These are phyloP conservation scores for Starmerella vitae DNA, from an alignment of 805 yeast species.

Conservation along the genomic window DNA sequence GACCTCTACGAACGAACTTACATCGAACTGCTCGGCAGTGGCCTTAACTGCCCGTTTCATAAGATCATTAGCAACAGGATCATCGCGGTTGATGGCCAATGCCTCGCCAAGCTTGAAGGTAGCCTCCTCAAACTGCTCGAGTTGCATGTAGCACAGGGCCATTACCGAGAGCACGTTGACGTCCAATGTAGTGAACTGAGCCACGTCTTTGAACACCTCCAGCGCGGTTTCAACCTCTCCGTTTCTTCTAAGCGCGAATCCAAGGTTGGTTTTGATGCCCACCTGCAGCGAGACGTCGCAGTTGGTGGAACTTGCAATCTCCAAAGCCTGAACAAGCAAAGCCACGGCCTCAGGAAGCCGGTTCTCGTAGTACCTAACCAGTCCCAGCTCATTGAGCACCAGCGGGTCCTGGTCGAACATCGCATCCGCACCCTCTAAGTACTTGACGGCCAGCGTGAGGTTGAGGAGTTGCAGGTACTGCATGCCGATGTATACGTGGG, in stretches of 20 bases:
- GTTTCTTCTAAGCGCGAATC: conserved; percentile 17
- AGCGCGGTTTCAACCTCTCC: conserved; percentile 60
- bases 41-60: conserved; percentile 47
- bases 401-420: conserved; percentile 80
- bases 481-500: conserved; percentile 86
- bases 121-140: conserved; percentile 50
- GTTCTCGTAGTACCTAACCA: conserved; percentile 65
- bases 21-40: conserved; percentile 4
- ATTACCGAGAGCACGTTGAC: conserved; percentile 68
- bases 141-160: conserved; percentile 66
- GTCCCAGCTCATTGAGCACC: conserved; percentile 83
- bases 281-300: conserved; percentile 75
- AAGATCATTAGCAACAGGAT: conserved; percentile 72
- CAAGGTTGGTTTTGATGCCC: conserved; percentile 36
- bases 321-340: conserved; percentile 24
- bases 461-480: conserved; percentile 85
- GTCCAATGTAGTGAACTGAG: conserved; percentile 55
- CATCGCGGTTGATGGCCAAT: conserved; percentile 61
- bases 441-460: conserved; percentile 71
- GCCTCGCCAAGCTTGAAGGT: conserved; percentile 70
- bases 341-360: conserved; percentile 52
- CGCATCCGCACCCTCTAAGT: conserved; percentile 56
- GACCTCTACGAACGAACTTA: conserved; percentile 2
- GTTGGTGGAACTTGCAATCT: conserved; percentile 30
- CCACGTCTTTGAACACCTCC: conserved; percentile 60